Evolutionary conservation across 2,329 filamentous ascomycete genomes (phyloP).

Genomic region (Colletotrichum brevisporum): DNA sequence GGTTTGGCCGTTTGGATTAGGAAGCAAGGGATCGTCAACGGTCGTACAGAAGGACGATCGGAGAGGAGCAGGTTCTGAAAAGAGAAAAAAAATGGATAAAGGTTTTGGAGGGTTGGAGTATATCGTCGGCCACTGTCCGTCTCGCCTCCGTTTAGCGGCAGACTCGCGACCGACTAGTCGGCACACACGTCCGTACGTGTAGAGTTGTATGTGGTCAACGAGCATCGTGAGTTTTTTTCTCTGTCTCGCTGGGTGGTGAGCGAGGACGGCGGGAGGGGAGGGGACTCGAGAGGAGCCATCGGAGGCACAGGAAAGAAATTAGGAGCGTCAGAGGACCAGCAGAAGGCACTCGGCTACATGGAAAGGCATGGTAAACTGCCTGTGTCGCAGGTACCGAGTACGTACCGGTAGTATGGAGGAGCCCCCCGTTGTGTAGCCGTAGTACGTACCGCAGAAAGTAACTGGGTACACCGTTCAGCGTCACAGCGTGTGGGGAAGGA

Average conservation of each 20-base stretch:
- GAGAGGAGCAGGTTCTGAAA: background rate
- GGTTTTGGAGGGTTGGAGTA: conserved; percentile 4
- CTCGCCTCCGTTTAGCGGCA: conserved; percentile 11
- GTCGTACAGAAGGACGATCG: conserved; percentile 14
- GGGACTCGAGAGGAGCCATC: background rate
- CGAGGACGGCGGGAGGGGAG: background rate
- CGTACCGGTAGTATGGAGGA: background rate
- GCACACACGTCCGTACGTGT: background rate
- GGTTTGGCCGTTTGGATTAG: background rate
- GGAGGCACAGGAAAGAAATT: background rate
- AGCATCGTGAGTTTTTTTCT: conserved; percentile 24
- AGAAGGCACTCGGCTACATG: background rate
- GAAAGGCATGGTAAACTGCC: too few relatives aligned
- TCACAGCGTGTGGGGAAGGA: conserved; percentile 23
- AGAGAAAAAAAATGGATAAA: background rate
- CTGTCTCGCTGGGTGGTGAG: background rate
- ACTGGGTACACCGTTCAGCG: conserved; percentile 3
- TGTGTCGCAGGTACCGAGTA: background rate
- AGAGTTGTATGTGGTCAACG: background rate
- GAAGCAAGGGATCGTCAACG: conserved; percentile 9
- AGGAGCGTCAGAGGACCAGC: too few relatives aligned
- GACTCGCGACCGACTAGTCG: background rate
- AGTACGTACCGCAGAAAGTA: background rate
- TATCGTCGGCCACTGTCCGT: conserved; percentile 28
- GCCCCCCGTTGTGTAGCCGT: background rate